Conservation (phyloP, 1,284 basidiomycete species). For the Puccinia novopanici region DNA sequence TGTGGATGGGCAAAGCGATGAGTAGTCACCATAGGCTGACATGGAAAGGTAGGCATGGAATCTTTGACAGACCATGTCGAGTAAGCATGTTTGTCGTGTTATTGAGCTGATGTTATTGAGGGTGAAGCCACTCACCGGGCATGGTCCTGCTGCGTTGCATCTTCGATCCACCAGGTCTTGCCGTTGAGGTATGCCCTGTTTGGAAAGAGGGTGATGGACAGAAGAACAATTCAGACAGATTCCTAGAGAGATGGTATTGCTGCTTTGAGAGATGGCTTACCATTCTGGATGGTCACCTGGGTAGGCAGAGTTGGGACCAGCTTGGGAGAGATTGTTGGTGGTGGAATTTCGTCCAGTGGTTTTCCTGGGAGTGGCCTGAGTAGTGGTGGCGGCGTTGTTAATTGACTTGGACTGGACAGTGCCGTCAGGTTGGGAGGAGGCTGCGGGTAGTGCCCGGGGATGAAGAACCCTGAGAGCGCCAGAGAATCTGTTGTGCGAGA, state of each 20-base stretch:
- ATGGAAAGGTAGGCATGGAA: conserved; percentile 51
- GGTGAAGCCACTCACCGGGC: not conserved
- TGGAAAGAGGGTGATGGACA: not conserved
- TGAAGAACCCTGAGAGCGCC: not conserved
- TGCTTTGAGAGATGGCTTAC: not conserved
- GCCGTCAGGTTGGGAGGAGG: not conserved
- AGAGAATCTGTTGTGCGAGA: not conserved
- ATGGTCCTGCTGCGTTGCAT: conserved; percentile 39
- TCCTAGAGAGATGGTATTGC: not conserved
- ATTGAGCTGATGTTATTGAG: no score
- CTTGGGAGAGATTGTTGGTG: no score
- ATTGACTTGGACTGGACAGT: not conserved
- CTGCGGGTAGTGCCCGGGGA: conserved; percentile 2
- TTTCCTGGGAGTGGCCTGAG: not conserved
- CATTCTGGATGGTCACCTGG: conserved; percentile 2
- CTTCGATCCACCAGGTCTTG: conserved; percentile 27
- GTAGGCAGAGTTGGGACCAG: not conserved
- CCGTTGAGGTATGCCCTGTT: conserved; percentile 38
- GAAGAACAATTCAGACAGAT: not conserved
- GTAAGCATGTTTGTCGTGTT: no score
- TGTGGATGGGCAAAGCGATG: conserved; percentile 50
- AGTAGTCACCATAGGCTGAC: conserved; percentile 52
- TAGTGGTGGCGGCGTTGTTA: not conserved
- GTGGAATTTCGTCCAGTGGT: no score
- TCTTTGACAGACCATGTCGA: conserved; percentile 7